Base-by-base conservation (phyloP, 2,329 filamentous ascomycete species). In the Conoideocrella luteorostrata region DNA sequence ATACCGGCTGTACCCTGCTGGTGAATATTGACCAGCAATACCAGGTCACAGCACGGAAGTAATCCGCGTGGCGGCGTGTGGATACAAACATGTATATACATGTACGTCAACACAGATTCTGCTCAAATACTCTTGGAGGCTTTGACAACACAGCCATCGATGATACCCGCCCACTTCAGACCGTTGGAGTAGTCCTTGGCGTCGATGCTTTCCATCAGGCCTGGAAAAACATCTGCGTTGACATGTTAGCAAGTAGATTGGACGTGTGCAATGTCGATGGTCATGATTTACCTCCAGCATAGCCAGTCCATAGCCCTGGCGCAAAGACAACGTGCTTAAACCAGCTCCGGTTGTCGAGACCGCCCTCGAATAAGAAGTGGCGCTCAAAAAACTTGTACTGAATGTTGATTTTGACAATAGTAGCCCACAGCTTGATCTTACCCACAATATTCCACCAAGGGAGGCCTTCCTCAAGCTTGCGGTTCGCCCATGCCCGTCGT, bases 291-390 rank as follows among this genome's bases (percentile, higher is more conserved):
- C 79, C 77, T 57, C 89, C 90, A 0, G 88, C 72, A 63, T 96
- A 96, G 0, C 90, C 90, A 0, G 88, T 95, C 88, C 89, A 95
- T 38, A 91, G 62, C 0, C 90, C 90, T 0, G 90, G 90, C 1
- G 90, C 90, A 64, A 94, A 96, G 1, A 96, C 85, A 3, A 95
- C 84, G 57, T 96, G 91, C 69, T 96, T 96, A 70, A 91, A 97
- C 89, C 89, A 96, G 20, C 71, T 70, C 47, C 91, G 72, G 1
- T 80, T 80, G 60, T 95, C 90, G 17, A 97, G 66, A 1, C 91
- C 91, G 3, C 75, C 71, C 4, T 78, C 66, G 55, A 88, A 84
- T 49, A 96, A 56, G 63, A 96, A 95, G 40, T 82, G 72, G 13
- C 89, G 74, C 63, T 97, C 91, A 1, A 97, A 67, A 7, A 72